These are phyloP conservation scores for Mucor lusitanicus DNA, from an alignment of 371 early-diverging fungal genomes.

Conservation along the genomic window DNA sequence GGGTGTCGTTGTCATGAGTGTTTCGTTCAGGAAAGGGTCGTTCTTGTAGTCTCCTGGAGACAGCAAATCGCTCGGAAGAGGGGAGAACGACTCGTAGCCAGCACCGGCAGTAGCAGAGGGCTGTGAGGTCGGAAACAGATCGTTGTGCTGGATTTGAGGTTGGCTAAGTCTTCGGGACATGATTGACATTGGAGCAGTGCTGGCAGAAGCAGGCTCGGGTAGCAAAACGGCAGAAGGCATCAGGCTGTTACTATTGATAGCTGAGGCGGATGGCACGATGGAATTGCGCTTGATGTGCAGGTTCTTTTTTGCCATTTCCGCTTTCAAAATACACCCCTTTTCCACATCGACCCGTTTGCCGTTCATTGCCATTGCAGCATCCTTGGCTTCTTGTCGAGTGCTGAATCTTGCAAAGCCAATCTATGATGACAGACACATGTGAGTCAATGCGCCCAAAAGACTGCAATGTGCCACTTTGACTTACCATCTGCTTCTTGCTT, in stretches of 20 bases:
- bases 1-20: constrained; percentile 27
- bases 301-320: constrained; percentile 56
- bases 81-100: constrained; percentile 41
- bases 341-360: constrained; percentile 43
- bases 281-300: constrained; percentile 41
- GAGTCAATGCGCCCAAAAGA: too few species aligned
- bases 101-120: not conserved
- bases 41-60: constrained; percentile 59
- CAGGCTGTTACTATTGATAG: not conserved
- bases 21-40: constrained; percentile 54
- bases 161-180: constrained; percentile 23
- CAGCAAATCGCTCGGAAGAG: constrained; percentile 65
- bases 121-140: constrained; percentile 36
- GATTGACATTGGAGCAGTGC: constrained; percentile 16
- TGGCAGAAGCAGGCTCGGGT: constrained; percentile 7
- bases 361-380: constrained; percentile 37
- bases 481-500: constrained; percentile 86
- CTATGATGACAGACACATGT: too few species aligned
- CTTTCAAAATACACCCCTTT: constrained; percentile 40
- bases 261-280: not conserved
- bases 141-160: constrained; percentile 20
- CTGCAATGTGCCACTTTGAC: not conserved
- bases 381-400: constrained; percentile 41
- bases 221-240: not conserved
- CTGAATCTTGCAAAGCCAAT: constrained; percentile 49